phyloP scores from a whole-genome alignment of 2,329 filamentous ascomycete species.

The Acrocalymma vagum region DNA sequence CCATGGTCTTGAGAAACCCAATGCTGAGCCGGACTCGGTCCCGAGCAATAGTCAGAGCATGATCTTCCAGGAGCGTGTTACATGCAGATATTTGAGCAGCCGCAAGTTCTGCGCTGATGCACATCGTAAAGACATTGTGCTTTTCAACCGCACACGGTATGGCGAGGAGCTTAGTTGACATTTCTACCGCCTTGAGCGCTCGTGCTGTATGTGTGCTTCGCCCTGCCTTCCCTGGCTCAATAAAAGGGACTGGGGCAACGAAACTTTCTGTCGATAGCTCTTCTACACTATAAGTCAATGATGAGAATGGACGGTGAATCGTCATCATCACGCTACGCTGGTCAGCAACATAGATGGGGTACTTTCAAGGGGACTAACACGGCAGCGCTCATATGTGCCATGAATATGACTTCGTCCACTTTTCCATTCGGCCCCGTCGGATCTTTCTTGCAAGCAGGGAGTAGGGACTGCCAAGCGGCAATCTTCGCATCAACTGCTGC shows the following conservation, averaged over 20 bases:
- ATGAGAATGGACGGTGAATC: conserved; percentile 53
- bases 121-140: conserved; percentile 62
- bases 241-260: conserved; percentile 59
- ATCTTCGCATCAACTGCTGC: conserved; percentile 71
- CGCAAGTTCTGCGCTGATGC: conserved; percentile 36
- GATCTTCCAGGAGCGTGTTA: conserved; percentile 53
- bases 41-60: conserved; percentile 70
- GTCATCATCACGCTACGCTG: conserved; percentile 32
- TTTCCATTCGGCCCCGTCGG: conserved; percentile 72
- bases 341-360: conserved; percentile 3
- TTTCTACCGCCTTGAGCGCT: conserved; percentile 78
- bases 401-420: conserved; percentile 89
- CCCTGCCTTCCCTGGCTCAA: conserved; percentile 55
- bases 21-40: conserved; percentile 82
- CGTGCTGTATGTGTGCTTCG: conserved; percentile 74
- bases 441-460: conserved; percentile 76
- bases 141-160: conserved; percentile 75
- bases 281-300: conserved; percentile 37
- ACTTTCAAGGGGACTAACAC: conserved; percentile 31
- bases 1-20: conserved; percentile 73
- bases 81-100: conserved; percentile 69
- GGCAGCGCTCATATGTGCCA: conserved; percentile 79
- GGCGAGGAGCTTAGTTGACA: conserved; percentile 77
- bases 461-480: conserved; percentile 78
- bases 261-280: conserved; percentile 62